phyloP scores from a whole-genome alignment of 1,284 basidiomycete species.

The Cutaneotrichosporon mucoides region DNA sequence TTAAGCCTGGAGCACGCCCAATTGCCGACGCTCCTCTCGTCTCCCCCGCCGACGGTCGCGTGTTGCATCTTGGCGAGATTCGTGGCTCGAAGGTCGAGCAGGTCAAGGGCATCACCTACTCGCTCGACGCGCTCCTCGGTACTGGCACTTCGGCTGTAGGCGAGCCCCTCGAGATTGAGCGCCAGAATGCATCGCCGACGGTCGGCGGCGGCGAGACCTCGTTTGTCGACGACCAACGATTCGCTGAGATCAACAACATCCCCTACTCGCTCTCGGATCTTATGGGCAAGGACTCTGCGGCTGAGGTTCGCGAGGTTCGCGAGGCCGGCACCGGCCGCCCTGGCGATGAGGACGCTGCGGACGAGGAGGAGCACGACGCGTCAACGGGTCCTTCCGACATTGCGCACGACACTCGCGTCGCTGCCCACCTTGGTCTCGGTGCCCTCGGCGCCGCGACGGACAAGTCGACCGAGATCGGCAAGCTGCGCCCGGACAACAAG shows the following conservation, averaged over 20 bases:
- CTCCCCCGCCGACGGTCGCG: constrained; percentile 87
- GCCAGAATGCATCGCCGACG: constrained; percentile 36
- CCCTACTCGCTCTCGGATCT: constrained; percentile 87
- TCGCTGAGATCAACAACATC: constrained; percentile 96
- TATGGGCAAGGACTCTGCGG: constrained; percentile 52
- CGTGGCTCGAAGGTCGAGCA: constrained; percentile 80
- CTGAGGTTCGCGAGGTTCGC: constrained; percentile 19
- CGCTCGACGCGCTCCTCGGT: constrained; percentile 85
- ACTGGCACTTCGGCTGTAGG: constrained; percentile 46
- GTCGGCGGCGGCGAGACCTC: constrained; percentile 40
- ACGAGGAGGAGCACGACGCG: constrained; percentile 36
- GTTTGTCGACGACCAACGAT: constrained; percentile 64
- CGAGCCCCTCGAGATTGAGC: constrained; percentile 21
- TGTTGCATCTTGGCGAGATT: constrained; percentile 90
- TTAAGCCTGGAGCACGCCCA: constrained; percentile 76
- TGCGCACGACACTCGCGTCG: constrained; percentile 61
- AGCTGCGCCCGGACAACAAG: constrained; percentile 59
- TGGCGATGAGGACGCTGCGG: constrained; percentile 12
- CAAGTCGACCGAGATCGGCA: constrained; percentile 50
- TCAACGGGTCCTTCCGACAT: constrained; percentile 44
- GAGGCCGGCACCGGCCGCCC: background rate
- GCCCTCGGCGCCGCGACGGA: constrained; percentile 55
- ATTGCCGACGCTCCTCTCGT: constrained; percentile 75
- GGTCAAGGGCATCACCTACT: constrained; percentile 97
- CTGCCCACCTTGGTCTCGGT: constrained; percentile 39